Conservation (phyloP, 176 grass and related monocot genomes). For the Oryza coarctata region DNA sequence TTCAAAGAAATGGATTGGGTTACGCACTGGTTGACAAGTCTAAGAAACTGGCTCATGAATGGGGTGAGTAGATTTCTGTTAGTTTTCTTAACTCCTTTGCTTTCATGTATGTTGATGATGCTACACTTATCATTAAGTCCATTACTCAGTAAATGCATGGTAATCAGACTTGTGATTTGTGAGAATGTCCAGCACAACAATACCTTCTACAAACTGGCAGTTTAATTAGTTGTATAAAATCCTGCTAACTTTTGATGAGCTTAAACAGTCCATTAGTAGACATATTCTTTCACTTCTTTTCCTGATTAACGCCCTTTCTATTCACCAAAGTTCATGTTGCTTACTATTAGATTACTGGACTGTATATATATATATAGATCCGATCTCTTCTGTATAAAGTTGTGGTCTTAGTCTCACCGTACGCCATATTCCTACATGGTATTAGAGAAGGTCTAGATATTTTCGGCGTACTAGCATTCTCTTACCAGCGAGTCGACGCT, state of each 20-base stretch:
- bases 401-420: no score
- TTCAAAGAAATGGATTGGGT: slow-evolving; percentile 86
- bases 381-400: no score
- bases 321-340: no score
- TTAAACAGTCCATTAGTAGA: background rate
- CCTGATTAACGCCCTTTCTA: no score
- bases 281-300: background rate
- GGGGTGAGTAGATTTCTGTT: slow-evolving; percentile 56
- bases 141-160: background rate
- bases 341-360: no score
- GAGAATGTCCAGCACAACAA: background rate
- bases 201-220: background rate
- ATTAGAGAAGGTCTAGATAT: no score
- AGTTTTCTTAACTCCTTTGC: background rate
- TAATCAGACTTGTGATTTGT: background rate
- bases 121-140: background rate
- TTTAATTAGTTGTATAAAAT: background rate
- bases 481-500: no score
- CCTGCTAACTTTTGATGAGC: background rate
- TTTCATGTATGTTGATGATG: background rate
- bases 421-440: no score
- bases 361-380: no score
- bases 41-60: slow-evolving; percentile 65
- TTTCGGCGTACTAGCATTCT: no score
- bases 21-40: slow-evolving; percentile 76